Conservation (phyloP, 768 basidiomycete genomes). For the Sarcodon aspratus region DNA sequence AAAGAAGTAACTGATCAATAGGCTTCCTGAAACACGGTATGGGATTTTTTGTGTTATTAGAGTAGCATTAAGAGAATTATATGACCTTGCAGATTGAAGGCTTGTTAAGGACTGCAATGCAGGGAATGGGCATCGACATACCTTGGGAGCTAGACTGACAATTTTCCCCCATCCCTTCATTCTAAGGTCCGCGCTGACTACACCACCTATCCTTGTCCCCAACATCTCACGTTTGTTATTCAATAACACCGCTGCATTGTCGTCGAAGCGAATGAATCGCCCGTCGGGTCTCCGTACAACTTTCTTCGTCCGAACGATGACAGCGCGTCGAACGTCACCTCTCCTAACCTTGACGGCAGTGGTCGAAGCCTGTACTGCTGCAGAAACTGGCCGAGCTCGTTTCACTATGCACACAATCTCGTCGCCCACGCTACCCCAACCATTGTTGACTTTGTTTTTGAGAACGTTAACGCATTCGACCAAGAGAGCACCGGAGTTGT, state of each 20-base stretch:
- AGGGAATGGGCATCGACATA: slow-evolving; percentile 14
- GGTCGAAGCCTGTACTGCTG: slow-evolving; percentile 51
- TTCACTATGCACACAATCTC: slow-evolving; percentile 95
- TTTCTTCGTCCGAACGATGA: slow-evolving; percentile 92
- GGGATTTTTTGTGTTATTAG: too few relatives aligned
- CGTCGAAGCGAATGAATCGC: slow-evolving; percentile 81
- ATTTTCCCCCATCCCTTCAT: slow-evolving; percentile 95
- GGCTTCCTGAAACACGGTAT: too few relatives aligned
- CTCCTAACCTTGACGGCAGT: slow-evolving; percentile 84
- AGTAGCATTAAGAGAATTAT: too few relatives aligned
- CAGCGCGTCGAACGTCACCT: slow-evolving; percentile 91
- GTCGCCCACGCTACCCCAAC: slow-evolving; percentile 88
- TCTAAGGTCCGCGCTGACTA: slow-evolving; percentile 84
- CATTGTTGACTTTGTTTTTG: slow-evolving; percentile 93
- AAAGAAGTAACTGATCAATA: too few relatives aligned
- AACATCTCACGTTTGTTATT: slow-evolving; percentile 96
- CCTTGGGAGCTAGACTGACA: slow-evolving; percentile 85
- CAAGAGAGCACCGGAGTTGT: slow-evolving; percentile 92
- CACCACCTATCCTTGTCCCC: slow-evolving; percentile 88
- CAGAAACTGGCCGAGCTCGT: slow-evolving; percentile 73
- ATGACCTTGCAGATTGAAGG: too few relatives aligned
- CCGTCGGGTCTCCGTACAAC: slow-evolving; percentile 81
- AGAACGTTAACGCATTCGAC: slow-evolving; percentile 95
- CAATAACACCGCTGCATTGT: slow-evolving; percentile 88
- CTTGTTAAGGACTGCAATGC: too few relatives aligned